Conservation (phyloP, 768 basidiomycete genomes). For the Macrocybe gigantea region DNA sequence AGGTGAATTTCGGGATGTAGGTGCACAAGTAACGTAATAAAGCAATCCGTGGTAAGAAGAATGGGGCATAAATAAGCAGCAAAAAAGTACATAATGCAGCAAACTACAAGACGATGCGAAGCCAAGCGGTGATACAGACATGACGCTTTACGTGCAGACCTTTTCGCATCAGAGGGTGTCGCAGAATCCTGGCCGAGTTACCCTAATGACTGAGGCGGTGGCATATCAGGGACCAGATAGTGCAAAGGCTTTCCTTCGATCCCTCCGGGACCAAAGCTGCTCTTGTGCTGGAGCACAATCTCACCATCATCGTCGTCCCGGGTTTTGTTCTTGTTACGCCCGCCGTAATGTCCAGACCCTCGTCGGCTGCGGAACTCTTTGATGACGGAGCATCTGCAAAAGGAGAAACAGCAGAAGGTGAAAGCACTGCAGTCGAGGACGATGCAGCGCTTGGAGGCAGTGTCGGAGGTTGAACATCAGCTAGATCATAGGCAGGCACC, state of each 20-base stretch:
- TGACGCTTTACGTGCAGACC: too few species aligned
- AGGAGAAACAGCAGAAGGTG: too few species aligned
- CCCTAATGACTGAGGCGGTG: background rate
- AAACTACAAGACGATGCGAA: too few species aligned
- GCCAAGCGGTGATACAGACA: too few species aligned
- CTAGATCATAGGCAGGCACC: constrained; percentile 12
- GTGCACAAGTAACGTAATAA: too few species aligned
- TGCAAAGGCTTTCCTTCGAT: constrained; percentile 15
- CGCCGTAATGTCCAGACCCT: constrained; percentile 1
- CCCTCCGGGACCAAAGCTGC: constrained; percentile 16
- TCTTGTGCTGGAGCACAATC: constrained; percentile 12
- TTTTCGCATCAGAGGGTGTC: too few species aligned
- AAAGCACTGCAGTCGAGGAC: too few species aligned
- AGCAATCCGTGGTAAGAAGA: too few species aligned
- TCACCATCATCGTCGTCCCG: background rate
- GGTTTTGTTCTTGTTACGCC: background rate
- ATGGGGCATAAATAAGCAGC: too few species aligned
- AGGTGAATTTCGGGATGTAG: too few species aligned
- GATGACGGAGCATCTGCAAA: too few species aligned
- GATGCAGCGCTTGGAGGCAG: background rate
- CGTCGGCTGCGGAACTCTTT: background rate
- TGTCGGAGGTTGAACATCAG: background rate
- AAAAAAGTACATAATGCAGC: too few species aligned
- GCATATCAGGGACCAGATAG: constrained; percentile 18
- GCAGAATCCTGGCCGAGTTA: background rate